Base-by-base conservation (phyloP, 805 yeast genomes). In the Kodamaea kakaduensis region DNA sequence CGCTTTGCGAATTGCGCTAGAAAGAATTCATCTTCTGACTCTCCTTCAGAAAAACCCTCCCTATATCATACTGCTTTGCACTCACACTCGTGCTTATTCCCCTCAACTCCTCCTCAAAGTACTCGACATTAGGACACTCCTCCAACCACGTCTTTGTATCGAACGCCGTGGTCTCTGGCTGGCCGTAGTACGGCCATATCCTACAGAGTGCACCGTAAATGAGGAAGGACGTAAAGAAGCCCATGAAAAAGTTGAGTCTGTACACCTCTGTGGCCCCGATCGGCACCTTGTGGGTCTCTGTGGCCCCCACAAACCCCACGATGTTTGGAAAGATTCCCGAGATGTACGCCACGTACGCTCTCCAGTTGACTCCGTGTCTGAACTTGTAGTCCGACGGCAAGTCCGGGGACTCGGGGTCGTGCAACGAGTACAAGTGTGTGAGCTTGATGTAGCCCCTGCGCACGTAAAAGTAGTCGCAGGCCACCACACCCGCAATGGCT, bases 241-340 rank as follows among this genome's bases (percentile, higher is more conserved):
- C 96, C 42, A 81, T 71, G 45, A 87, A 78, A 66, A 81, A 87
- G 56, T 82, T 82, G 47, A 87, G 62, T 42, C 80, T 64, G 64
- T 84, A 87, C 29, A 87, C 75, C 38, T 76, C 69, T 40, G 77
- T 74, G 8, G 95, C 95, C 22, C 90, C 95, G 32, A 65, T 64
- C 17, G 95, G 94, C n/a, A 86, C 94, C 6, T 32, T 38, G 41
- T 68, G 71, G 12, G 78, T 73, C 24, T 81, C 84, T 17, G 85
- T 78, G 8, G 88, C 87, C 44, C 95, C 87, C 5, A 81, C 90
- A 49, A 87, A 87, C 2, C 96, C 96, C 14, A 83, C 84, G 51
- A 88, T 80, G 51, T 86, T 87, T 31, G 95, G 93, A 22, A 78
- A 64, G 41, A 88, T 80, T 38, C 95, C 95, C 46, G 80, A 71